A percentile compares a stretch with the other conserved stretches of the same genome.
Evolutionary conservation across 306 rosid species (phyloP).

Genomic region (Lotus japonicus): DNA sequence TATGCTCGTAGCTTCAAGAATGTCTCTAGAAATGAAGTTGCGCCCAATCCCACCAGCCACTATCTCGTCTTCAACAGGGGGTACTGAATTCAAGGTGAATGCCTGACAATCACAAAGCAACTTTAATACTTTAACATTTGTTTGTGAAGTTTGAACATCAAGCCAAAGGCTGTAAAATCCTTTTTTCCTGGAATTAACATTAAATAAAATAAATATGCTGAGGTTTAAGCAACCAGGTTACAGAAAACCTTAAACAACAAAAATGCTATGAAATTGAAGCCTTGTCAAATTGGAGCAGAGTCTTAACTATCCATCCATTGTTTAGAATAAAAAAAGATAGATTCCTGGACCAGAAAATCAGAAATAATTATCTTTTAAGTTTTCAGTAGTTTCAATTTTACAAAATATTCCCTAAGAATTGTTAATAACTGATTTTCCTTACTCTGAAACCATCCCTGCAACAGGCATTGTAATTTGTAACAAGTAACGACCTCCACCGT

Average conservation of each 20-base stretch:
- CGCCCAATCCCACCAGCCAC: constrained; percentile 64
- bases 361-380: no score
- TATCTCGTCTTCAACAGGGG: constrained; percentile 57
- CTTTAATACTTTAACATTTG: not conserved
- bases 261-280: not conserved
- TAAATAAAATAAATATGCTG: not conserved
- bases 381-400: no score
- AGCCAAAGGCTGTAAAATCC: no score
- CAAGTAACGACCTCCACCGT: no score
- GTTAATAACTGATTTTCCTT: no score
- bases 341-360: not conserved
- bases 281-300: not conserved
- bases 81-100: constrained; percentile 71
- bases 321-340: not conserved
- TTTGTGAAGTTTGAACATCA: not conserved
- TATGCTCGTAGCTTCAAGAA: constrained; percentile 74
- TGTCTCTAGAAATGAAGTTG: constrained; percentile 70
- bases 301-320: not conserved
- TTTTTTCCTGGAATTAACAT: no score
- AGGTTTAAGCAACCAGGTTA: not conserved
- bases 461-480: no score
- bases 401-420: no score
- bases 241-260: not conserved
- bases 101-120: constrained; percentile 33
- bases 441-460: no score